These are phyloP conservation scores for Debaryomyces subglobosus DNA, from an alignment of 1,139 yeast species.

Conservation along the genomic window DNA sequence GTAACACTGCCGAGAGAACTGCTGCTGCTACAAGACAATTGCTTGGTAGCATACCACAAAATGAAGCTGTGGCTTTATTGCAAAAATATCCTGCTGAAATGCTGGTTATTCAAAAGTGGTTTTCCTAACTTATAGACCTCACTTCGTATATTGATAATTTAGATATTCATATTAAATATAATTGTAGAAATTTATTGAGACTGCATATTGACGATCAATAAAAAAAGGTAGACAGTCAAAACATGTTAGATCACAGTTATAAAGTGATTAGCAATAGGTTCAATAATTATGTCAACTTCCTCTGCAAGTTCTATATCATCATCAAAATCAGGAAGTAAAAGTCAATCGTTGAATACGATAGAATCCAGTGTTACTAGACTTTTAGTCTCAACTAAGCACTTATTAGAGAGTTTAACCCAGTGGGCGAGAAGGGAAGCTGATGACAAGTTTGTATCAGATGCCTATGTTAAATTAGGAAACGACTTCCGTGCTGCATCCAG, in stretches of 20 bases:
- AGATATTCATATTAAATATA: neutral
- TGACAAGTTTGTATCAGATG: slow-evolving; percentile 86
- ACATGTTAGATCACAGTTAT: neutral
- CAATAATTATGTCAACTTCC: slow-evolving; percentile 1
- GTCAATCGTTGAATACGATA: slow-evolving; percentile 59
- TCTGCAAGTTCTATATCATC: slow-evolving; percentile 10
- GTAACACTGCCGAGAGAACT: slow-evolving; percentile 67
- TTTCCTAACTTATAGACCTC: slow-evolving; percentile 29
- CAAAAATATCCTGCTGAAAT: slow-evolving; percentile 65
- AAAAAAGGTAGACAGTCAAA: neutral
- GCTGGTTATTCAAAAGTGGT: slow-evolving; percentile 66
- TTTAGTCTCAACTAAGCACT: slow-evolving; percentile 84
- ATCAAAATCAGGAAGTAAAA: slow-evolving; percentile 17
- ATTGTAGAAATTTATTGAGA: neutral
- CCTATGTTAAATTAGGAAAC: slow-evolving; percentile 90
- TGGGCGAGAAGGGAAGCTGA: slow-evolving; percentile 86
- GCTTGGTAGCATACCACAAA: slow-evolving; percentile 53
- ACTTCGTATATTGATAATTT: neutral
- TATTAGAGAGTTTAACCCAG: slow-evolving; percentile 80
- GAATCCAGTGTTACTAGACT: slow-evolving; percentile 84
- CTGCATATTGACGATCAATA: neutral
- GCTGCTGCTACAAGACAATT: slow-evolving; percentile 61
- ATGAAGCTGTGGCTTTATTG: slow-evolving; percentile 66
- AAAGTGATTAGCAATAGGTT: neutral
- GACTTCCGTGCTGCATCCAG: slow-evolving; percentile 88